Conservation (phyloP, 352 stramenopile genomes). For the Phytophthora pluvialis region DNA sequence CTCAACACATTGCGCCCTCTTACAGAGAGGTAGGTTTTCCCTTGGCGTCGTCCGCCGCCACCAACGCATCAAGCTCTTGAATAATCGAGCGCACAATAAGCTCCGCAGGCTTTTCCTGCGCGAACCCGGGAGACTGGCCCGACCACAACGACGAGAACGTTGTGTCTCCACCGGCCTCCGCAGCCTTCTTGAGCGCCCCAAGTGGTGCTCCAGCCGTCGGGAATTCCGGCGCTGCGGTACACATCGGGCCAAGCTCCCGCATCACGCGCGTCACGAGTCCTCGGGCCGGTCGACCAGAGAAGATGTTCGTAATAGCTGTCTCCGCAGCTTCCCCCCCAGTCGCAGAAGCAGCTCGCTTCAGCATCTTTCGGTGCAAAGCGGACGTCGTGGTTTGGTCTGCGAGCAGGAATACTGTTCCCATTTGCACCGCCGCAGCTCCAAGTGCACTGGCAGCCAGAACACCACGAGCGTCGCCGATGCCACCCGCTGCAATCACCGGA, state of each 20-base stretch:
- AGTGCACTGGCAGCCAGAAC: conserved; percentile 48
- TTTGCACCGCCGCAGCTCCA: conserved; percentile 62
- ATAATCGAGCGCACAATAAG: conserved; percentile 33
- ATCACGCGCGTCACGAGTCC: conserved; percentile 52
- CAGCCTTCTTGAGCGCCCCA: conserved; percentile 21
- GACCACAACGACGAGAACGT: conserved; percentile 43
- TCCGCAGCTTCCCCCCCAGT: conserved; percentile 23
- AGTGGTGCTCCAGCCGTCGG: conserved; percentile 28
- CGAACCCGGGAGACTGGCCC: conserved; percentile 30
- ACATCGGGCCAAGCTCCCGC: conserved; percentile 39
- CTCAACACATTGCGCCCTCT: too few relatives aligned
- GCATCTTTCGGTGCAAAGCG: conserved; percentile 33
- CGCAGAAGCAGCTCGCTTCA: conserved; percentile 41
- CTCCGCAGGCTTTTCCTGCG: conserved; percentile 30
- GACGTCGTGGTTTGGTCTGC: conserved; percentile 52
- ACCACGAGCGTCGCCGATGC: conserved; percentile 56
- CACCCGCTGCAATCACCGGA: conserved; percentile 63
- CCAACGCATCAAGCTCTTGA: conserved; percentile 18
- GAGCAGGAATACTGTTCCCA: conserved; percentile 66
- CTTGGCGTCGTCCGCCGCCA: neutral
- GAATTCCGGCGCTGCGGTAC: conserved; percentile 30
- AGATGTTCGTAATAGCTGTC: conserved; percentile 38
- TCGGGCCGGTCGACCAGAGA: conserved; percentile 53
- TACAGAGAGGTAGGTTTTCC: conserved; percentile 11
- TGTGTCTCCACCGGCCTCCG: conserved; percentile 25